Evolutionary conservation across 805 yeast species (phyloP).

Genomic region (Suhomyces vadensis): DNA sequence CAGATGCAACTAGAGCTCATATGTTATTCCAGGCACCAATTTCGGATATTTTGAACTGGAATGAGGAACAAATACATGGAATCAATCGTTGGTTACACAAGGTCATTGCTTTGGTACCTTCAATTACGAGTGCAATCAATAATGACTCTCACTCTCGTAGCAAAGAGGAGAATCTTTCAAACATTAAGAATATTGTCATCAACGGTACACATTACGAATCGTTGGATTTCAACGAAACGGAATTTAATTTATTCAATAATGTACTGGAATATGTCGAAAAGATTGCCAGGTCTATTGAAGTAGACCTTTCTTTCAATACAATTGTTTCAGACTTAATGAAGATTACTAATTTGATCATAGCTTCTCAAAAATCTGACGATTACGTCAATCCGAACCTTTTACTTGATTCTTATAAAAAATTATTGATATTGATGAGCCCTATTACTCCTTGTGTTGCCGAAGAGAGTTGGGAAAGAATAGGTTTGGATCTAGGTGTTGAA

Average conservation of each 20-base stretch:
- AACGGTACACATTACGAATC: constrained; percentile 19
- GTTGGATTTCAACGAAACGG: constrained; percentile 41
- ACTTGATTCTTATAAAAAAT: constrained; percentile 49
- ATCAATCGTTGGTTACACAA: constrained; percentile 81
- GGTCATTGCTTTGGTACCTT: constrained; percentile 40
- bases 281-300: constrained; percentile 60
- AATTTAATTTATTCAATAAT: constrained; percentile 58
- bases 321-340: constrained; percentile 91
- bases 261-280: constrained; percentile 47
- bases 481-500: constrained; percentile 14
- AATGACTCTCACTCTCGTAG: not conserved
- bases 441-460: constrained; percentile 81
- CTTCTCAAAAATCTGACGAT: constrained; percentile 36
- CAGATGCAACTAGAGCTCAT: constrained; percentile 94
- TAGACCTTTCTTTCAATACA: constrained; percentile 70
- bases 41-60: constrained; percentile 82
- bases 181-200: constrained; percentile 18
- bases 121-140: constrained; percentile 12
- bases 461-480: constrained; percentile 68
- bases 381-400: constrained; percentile 42
- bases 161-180: constrained; percentile 2
- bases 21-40: constrained; percentile 91
- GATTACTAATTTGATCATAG: constrained; percentile 52
- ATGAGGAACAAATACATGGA: constrained; percentile 82
- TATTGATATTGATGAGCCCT: constrained; percentile 71